Base-by-base conservation (phyloP, 129 eudicot genomes). In the Flaveria brownii region DNA sequence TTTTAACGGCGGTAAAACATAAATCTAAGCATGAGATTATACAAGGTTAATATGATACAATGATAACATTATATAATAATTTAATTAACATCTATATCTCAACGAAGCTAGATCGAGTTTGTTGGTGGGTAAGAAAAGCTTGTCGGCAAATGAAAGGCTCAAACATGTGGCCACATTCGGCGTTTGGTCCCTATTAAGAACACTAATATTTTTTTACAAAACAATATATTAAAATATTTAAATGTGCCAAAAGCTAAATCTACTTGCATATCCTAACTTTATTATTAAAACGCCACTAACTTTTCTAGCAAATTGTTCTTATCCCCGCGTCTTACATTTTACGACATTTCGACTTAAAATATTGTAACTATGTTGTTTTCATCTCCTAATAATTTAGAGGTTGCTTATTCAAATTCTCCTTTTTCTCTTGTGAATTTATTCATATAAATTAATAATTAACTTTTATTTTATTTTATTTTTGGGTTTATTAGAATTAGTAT, bases 341-440 rank as follows among this genome's bases (percentile, higher is more conserved):
- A 23, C 25, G 14, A 43, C 43, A 23, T 73, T 22, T 25, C 39
- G n/a, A 55, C 39, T 64, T 76, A 63, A 20, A 75, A 64, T 62
- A 77, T 54, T 68, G 45, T 26, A 26, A 43, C 26, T 25, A 26
- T 68, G 61, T 72, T 49, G 57, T 52, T 73, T 72, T 64, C 56
- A 65, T 28, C 50, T 51, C 28, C 50, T n/a, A 73, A 65, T 72
- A 11, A 52, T 73, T 55, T 26, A 42, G 20, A 25, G 74, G 68
- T 73, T 80, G 70, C 83, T 65, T 80, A 56, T 73, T 54, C 83
- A 54, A 80, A 28, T 80, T 80, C 52, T 56, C 74, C 18, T 79
- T 16, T 54, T 41, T 50, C 60, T 79, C 74, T 71, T 72, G 1
- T 8, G 22, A 6, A 22, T 41, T 52, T 68, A 16, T 43, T 36